Evolutionary conservation across 305 asterid genomes (phyloP), one percentile per base, ranked within the genome.

Genomic region (Withania somnifera): DNA sequence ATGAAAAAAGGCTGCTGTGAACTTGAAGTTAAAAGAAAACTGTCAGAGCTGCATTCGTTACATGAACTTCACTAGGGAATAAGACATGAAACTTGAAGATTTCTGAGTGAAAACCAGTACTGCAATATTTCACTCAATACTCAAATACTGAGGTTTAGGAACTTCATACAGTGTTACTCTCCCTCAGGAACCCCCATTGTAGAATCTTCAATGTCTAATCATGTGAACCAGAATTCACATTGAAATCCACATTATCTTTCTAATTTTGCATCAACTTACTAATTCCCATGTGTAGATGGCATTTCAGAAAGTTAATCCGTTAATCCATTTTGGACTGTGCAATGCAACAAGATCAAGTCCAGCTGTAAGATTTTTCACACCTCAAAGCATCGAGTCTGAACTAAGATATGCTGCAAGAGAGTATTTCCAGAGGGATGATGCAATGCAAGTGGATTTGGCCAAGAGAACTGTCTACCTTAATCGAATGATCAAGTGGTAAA

Each of bases 271-370:
- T 63, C 58, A 45, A 67, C 15, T 11, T 51, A n/a, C 30, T 36
- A n/a, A n/a, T n/a, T 80, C 66, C 4, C 68, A 34, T 78, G 26
- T 87, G 85, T 93, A 94, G 98, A 71, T 94, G 84, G 90, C 91
- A 3, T 85, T 92, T 79, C 88, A 84, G 4, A 91, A 93, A 84
- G 92, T 91, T 3, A 90, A 93, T 84, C 91, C 78, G n/a, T 84
- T 93, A 24, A 88, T 92, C 73, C 98, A 95, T 88, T 95, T 95
- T 63, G 99, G 92, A 63, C 84, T 90, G 5, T 94, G 97, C 91
- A 90, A 92, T 79, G 98, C 94, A 32, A 86, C 99, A 6, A 89
- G 89, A 89, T 96, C 97, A 82, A 89, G 99, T 89, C 98, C 98
- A 0, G 88, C 91, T 1, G 92, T 91, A 68, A 91, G 88, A 82